Conservation (phyloP, 306 rosid genomes). For the Prunus salicina region DNA sequence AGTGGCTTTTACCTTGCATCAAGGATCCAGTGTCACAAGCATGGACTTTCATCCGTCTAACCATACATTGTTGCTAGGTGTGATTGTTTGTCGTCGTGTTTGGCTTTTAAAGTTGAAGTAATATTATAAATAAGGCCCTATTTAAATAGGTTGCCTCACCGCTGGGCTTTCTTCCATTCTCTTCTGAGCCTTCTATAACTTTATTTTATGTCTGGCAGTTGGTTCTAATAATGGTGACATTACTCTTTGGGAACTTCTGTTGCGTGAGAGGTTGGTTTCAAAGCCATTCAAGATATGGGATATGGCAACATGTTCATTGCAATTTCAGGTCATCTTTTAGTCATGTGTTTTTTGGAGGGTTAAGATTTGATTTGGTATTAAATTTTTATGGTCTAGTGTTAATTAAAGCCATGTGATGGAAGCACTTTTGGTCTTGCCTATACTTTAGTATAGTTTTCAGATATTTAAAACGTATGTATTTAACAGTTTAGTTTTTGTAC, state of each 20-base stretch:
- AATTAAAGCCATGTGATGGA: background rate
- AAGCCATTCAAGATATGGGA: slow-evolving; percentile 86
- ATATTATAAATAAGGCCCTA: background rate
- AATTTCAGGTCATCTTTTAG: slow-evolving; percentile 61
- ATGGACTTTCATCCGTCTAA: slow-evolving; percentile 93
- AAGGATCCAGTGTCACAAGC: slow-evolving; percentile 84
- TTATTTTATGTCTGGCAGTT: slow-evolving; percentile 45
- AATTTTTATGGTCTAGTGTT: slow-evolving; percentile 12
- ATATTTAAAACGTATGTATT: slow-evolving; percentile 22
- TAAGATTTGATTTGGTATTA: slow-evolving; percentile 4
- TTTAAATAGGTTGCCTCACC: background rate
- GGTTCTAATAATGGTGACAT: slow-evolving; percentile 77
- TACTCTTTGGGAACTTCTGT: slow-evolving; percentile 72
- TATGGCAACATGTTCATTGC: slow-evolving; percentile 40
- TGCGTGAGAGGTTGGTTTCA: slow-evolving; percentile 64
- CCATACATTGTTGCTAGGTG: slow-evolving; percentile 75
- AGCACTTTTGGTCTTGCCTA: background rate
- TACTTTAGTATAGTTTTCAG: slow-evolving; percentile 8
- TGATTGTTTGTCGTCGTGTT: slow-evolving; percentile 13
- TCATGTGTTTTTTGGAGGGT: slow-evolving; percentile 7
- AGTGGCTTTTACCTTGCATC: slow-evolving; percentile 65
- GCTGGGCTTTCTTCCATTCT: background rate
- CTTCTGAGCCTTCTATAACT: slow-evolving; percentile 7
- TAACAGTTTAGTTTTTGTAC: slow-evolving; percentile 37
- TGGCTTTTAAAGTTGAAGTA: background rate